Evolutionary conservation across 2,329 filamentous ascomycete species (phyloP).

Genomic region (Phoma sp.): DNA sequence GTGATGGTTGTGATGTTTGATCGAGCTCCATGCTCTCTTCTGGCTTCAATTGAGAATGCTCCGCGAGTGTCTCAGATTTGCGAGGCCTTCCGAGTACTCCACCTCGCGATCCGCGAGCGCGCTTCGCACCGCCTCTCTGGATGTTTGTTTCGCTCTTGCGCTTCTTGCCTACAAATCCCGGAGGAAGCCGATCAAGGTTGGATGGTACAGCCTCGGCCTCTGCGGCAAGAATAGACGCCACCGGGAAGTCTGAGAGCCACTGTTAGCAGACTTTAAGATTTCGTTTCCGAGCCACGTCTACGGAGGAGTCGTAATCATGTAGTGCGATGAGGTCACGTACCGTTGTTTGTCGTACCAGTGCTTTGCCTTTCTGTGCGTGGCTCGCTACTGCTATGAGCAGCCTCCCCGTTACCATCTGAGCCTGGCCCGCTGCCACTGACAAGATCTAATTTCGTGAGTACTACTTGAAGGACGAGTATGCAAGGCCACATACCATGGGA

Average conservation of each 20-base stretch:
- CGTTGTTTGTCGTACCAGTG: background rate
- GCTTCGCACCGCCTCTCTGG: slow-evolving; percentile 18
- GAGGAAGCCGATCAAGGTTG: slow-evolving; percentile 31
- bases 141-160: slow-evolving; percentile 25
- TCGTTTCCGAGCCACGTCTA: background rate
- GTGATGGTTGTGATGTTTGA: background rate
- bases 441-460: background rate
- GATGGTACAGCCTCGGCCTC: slow-evolving; percentile 28
- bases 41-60: background rate
- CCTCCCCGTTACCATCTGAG: background rate
- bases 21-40: background rate
- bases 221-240: slow-evolving; percentile 23
- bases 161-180: slow-evolving; percentile 19
- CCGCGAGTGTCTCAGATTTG: slow-evolving; percentile 14
- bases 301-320: background rate
- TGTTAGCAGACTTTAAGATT: background rate
- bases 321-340: background rate
- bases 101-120: slow-evolving; percentile 19
- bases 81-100: slow-evolving; percentile 26
- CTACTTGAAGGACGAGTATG: background rate
- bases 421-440: background rate
- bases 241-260: background rate
- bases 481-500: background rate
- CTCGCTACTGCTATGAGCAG: background rate
- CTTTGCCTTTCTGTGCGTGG: background rate